Base-by-base conservation (phyloP, 169 alveolate genomes). In the Toxoplasma gondii region DNA sequence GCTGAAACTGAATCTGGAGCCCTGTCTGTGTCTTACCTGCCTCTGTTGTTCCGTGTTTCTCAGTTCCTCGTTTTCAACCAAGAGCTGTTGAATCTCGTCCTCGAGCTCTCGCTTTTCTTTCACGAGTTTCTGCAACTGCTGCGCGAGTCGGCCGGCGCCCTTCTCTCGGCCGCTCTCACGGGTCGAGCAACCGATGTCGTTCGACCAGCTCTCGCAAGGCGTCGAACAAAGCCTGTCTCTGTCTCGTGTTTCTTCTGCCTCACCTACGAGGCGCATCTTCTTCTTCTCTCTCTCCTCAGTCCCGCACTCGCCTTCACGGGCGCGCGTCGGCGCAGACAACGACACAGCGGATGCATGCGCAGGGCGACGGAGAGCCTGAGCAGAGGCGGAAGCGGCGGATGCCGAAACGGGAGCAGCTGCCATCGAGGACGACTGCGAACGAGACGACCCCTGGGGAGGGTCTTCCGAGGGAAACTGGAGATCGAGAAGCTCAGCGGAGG, bases 41-140 rank as follows among this genome's bases (percentile, higher is more conserved):
- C 70, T 24, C 69, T 43, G 69, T 82, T 41, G 90, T 22, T 38
- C 69, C 10, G 38, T 29, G 34, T 43, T 19, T 38, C 94, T 45
- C 36, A 92, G 86, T 24, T 92, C 94, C n/a, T 92, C 94, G 70
- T 81, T 81, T 58, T 92, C 94, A 39, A 92, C 84, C 70, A 92
- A 91, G 54, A 92, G 87, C 86, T 92, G 91, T 86, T 92, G 94
- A 74, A 92, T 43, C 83, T 49, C 87, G 69, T 92, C 94, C 44
- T 92, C 94, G 9, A 92, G 84, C 39, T 70, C 54, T 17, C 94
- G 78, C 69, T 80, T 92, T 67, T 92, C 94, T 16, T 16, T 29
- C 39, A 82, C 53, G 16, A 88, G 53, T 36, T 83, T 84, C 94
- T 92, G 91, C 94, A 92, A 70, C 94, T 92, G 82, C 53, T 58